phyloP scores from a whole-genome alignment of 2,329 filamentous ascomycete genomes.

The Colletotrichum liaoningense region DNA sequence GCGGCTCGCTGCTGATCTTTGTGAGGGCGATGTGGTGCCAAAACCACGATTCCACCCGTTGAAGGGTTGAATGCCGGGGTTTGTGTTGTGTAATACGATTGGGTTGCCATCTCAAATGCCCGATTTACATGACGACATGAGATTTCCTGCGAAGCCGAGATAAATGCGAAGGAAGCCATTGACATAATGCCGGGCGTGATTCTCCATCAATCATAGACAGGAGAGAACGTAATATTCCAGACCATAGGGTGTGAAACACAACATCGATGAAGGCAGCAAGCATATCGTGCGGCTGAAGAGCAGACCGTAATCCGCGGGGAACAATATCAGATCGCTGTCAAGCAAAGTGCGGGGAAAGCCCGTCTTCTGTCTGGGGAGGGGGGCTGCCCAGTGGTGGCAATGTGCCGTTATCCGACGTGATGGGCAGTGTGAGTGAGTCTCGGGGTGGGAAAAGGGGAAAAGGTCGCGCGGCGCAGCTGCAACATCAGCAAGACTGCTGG shows the following conservation, averaged over 20 bases:
- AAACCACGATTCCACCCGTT: neutral
- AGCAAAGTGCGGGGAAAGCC: constrained; percentile 10
- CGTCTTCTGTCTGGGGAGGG: neutral
- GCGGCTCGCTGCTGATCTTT: constrained; percentile 5
- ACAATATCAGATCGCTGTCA: neutral
- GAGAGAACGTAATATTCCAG: neutral
- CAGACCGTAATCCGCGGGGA: neutral
- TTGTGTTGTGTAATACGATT: neutral
- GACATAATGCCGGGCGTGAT: neutral
- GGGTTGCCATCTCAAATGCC: neutral
- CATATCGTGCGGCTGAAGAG: constrained; percentile 20
- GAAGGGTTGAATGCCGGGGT: neutral
- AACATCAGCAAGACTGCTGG: constrained; percentile 3
- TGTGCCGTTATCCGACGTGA: constrained; percentile 17
- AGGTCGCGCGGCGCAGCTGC: constrained; percentile 19
- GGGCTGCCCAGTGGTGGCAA: constrained; percentile 2
- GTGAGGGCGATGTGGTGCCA: neutral
- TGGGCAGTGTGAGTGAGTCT: neutral
- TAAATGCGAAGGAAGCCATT: neutral
- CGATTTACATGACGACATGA: neutral
- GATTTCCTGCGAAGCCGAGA: neutral
- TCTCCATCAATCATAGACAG: constrained; percentile 24
- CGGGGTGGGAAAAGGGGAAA: neutral
- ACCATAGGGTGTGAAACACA: neutral
- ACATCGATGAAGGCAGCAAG: constrained; percentile 3